These are phyloP conservation scores for Tetraselmis striata DNA, from an alignment of 139 green algal genomes.

Conservation along the genomic window DNA sequence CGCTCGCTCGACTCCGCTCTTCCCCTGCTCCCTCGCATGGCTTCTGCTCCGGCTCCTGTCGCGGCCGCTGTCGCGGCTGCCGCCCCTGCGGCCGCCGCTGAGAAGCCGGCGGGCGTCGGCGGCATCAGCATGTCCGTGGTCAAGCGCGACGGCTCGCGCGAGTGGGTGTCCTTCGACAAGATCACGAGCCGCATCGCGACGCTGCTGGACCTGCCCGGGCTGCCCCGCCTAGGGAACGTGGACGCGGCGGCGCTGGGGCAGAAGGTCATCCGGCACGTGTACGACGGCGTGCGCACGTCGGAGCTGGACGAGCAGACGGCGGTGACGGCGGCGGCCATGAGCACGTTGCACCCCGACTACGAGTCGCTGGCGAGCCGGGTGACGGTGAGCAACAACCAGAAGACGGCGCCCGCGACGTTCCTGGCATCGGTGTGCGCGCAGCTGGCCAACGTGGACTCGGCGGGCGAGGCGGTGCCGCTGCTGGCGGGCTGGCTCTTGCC, in stretches of 20 bases:
- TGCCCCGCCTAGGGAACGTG: too few species aligned
- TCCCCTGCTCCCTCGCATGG: too few species aligned
- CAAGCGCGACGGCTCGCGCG: background rate
- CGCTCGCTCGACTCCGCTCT: too few species aligned
- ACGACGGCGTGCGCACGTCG: constrained; percentile 7
- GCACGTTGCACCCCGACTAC: constrained; percentile 13
- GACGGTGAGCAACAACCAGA: constrained; percentile 19
- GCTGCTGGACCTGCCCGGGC: background rate
- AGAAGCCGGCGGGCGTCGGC: background rate
- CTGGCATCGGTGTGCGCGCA: too few species aligned
- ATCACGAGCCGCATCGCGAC: background rate
- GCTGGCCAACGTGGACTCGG: too few species aligned
- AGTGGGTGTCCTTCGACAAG: background rate
- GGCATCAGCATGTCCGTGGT: background rate
- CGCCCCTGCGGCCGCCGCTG: too few species aligned
- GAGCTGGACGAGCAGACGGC: constrained; percentile 9
- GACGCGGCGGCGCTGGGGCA: too few species aligned
- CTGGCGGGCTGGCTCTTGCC: background rate
- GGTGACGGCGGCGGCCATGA: constrained; percentile 12
- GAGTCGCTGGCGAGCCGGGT: constrained; percentile 13
- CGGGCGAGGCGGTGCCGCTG: too few species aligned
- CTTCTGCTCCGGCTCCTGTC: too few species aligned
- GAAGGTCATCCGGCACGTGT: constrained; percentile 31
- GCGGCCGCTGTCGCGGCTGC: too few species aligned
- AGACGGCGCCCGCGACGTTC: constrained; percentile 17